phyloP scores from a whole-genome alignment of 768 basidiomycete genomes.

The Suillus tomentosus region DNA sequence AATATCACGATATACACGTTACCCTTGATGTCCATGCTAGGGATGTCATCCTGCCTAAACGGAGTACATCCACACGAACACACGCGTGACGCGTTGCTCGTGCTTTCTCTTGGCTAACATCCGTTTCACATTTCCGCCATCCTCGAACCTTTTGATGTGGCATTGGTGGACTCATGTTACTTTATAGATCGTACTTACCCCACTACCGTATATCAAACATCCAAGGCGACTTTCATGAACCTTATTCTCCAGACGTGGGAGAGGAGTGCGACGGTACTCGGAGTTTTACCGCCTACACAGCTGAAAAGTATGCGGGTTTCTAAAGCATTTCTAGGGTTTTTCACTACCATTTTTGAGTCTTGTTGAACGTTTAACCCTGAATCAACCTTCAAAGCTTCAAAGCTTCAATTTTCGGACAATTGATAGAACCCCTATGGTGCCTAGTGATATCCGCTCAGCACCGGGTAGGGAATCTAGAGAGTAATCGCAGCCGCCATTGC shows the following conservation, averaged over 20 bases:
- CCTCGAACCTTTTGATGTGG: background rate
- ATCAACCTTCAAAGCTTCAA: constrained; percentile 2
- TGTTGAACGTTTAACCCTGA: constrained; percentile 2
- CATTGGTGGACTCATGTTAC: constrained; percentile 3
- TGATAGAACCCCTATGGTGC: background rate
- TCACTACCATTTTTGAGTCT: background rate
- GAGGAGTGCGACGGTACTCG: background rate
- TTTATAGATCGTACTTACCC: constrained; percentile 13
- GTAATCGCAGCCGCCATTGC: background rate
- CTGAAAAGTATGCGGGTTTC: background rate
- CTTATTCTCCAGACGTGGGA: background rate
- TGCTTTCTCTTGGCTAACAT: background rate
- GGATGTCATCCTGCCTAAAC: constrained; percentile 50
- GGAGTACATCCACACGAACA: constrained; percentile 12
- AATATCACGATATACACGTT: constrained; percentile 69
- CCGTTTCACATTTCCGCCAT: background rate
- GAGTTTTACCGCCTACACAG: background rate
- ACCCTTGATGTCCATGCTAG: constrained; percentile 66
- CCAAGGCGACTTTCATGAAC: background rate
- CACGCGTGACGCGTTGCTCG: constrained; percentile 5
- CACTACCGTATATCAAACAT: constrained; percentile 7
- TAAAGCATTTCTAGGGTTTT: background rate
- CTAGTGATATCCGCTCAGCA: background rate
- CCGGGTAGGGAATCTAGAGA: background rate
- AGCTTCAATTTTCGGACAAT: constrained; percentile 9